phyloP scores from a whole-genome alignment of 495 filamentous ascomycete species.

The Thozetella sp. region DNA sequence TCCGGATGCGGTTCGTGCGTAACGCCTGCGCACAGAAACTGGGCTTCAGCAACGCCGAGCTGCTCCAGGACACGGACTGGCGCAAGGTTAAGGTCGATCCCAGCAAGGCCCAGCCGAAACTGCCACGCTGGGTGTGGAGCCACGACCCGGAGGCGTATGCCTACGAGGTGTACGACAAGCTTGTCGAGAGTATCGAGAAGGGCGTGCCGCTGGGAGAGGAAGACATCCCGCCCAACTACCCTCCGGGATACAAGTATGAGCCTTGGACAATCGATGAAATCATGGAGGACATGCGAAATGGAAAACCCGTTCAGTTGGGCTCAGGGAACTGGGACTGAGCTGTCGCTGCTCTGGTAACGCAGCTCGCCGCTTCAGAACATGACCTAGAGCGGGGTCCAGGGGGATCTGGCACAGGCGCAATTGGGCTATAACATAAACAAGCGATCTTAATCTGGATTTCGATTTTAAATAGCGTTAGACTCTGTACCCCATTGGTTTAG shows the following conservation, averaged over 20 bases:
- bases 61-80: slow-evolving; percentile 62
- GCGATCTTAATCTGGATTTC: no score
- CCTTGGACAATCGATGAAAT: slow-evolving; percentile 48
- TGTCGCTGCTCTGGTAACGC: no score
- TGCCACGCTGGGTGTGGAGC: slow-evolving; percentile 55
- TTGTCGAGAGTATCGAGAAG: slow-evolving; percentile 35
- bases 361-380: no score
- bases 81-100: slow-evolving; percentile 53
- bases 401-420: no score
- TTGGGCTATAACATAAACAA: no score
- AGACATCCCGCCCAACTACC: slow-evolving; percentile 41
- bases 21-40: slow-evolving; percentile 57
- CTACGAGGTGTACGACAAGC: slow-evolving; percentile 52
- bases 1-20: slow-evolving; percentile 55
- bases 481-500: no score
- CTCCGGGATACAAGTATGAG: slow-evolving; percentile 43
- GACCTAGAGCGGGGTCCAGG: no score
- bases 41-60: slow-evolving; percentile 56
- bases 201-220: slow-evolving; percentile 39
- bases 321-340: slow-evolving; percentile 38
- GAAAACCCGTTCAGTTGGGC: slow-evolving; percentile 33
- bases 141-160: slow-evolving; percentile 60
- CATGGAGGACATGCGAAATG: slow-evolving; percentile 33
- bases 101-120: slow-evolving; percentile 45
- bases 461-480: no score